These are phyloP conservation scores for Fusarium sp. DNA, from an alignment of 2,329 filamentous ascomycete species.

Conservation along the genomic window DNA sequence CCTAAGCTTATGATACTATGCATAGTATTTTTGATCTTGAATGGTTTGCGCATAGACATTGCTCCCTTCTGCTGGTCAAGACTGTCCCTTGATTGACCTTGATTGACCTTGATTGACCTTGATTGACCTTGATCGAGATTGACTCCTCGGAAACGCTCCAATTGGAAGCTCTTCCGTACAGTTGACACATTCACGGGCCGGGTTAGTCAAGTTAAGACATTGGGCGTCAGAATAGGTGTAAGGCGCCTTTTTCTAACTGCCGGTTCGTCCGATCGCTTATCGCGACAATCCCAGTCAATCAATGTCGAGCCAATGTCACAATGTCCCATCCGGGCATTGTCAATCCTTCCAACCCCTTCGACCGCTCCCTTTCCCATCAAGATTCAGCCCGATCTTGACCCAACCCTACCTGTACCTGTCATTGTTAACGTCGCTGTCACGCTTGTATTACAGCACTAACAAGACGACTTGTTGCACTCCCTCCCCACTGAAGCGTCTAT, in stretches of 20 bases:
- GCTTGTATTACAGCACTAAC: background rate
- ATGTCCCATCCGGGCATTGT: background rate
- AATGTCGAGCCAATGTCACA: background rate
- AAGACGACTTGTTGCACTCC: background rate
- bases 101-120: too few relatives aligned
- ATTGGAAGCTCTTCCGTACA: background rate
- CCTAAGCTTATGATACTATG: background rate
- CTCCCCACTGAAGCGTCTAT: background rate
- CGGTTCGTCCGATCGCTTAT: slow-evolving; percentile 23
- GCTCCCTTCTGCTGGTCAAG: background rate
- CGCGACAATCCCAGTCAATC: slow-evolving; percentile 23
- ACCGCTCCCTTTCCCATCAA: background rate
- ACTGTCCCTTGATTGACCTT: background rate
- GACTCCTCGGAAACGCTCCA: background rate
- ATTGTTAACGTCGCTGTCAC: background rate
- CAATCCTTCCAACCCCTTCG: background rate
- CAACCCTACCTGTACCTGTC: background rate
- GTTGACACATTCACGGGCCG: too few relatives aligned
- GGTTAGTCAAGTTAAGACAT: too few relatives aligned
- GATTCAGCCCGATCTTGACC: background rate
- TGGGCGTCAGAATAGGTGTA: background rate
- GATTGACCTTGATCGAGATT: too few relatives aligned
- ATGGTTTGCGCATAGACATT: background rate
- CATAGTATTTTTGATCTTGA: background rate
- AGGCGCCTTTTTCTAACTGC: slow-evolving; percentile 17